phyloP scores from a whole-genome alignment of 2,329 filamentous ascomycete species.

The Aspergillus sp. region DNA sequence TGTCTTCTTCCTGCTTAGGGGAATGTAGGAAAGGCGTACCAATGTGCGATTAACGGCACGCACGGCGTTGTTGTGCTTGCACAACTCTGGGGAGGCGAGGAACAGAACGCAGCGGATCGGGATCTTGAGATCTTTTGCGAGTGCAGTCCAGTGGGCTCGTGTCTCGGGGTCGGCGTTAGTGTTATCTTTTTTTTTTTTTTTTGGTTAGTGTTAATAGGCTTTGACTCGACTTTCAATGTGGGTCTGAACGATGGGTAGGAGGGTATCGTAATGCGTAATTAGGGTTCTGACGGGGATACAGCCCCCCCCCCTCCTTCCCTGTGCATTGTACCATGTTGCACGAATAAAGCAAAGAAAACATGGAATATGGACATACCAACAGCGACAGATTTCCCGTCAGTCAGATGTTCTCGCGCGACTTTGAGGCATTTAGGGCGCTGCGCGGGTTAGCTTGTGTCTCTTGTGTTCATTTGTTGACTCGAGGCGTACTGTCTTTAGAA shows the following conservation, averaged over 20 bases:
- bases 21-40: slow-evolving; percentile 18
- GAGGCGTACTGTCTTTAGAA: slow-evolving; percentile 59
- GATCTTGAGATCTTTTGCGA: slow-evolving; percentile 64
- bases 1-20: not conserved
- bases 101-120: slow-evolving; percentile 84
- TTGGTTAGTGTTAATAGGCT: not conserved
- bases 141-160: slow-evolving; percentile 66
- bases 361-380: slow-evolving; percentile 57
- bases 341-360: not conserved
- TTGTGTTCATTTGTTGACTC: not conserved
- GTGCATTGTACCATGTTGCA: not conserved
- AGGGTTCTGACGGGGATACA: not conserved
- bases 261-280: not conserved
- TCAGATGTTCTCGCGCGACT: slow-evolving; percentile 59
- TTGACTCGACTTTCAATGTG: not conserved
- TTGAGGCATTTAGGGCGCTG: slow-evolving; percentile 62
- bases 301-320: no score
- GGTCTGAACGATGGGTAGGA: slow-evolving; percentile 5
- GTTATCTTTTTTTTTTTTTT: slow-evolving; percentile 62
- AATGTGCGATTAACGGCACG: slow-evolving; percentile 55
- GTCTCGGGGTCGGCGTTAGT: slow-evolving; percentile 83
- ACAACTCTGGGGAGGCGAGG: slow-evolving; percentile 61
- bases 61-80: slow-evolving; percentile 82
- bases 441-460: not conserved
- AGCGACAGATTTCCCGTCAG: slow-evolving; percentile 61